Evolutionary conservation across 2,329 filamentous ascomycete species (phyloP).

Genomic region (Penicillium decumbens): DNA sequence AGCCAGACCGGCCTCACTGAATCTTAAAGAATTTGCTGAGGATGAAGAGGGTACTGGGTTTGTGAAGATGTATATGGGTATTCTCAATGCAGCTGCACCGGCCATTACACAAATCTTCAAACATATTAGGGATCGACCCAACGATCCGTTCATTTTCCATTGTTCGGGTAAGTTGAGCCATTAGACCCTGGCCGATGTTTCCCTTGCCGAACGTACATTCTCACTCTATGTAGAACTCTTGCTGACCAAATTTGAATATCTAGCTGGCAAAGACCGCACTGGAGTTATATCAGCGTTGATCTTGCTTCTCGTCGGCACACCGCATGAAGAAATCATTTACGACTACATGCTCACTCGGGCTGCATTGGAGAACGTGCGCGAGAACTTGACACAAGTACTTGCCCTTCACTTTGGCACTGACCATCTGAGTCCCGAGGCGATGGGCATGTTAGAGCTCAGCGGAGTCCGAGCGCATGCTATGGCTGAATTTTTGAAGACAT

Average conservation of each 20-base stretch:
- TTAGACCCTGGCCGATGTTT: no score
- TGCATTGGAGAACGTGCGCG: conserved; percentile 23
- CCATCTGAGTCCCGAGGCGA: conserved; percentile 19
- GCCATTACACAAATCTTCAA: conserved; percentile 57
- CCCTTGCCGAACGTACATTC: not conserved
- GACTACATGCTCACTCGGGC: conserved; percentile 55
- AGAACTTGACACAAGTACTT: conserved; percentile 18
- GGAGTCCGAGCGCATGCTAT: conserved; percentile 24
- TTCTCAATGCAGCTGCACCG: conserved; percentile 59
- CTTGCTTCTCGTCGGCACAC: conserved; percentile 58
- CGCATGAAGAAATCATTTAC: conserved; percentile 53
- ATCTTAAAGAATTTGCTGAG: conserved; percentile 35
- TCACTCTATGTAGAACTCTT: not conserved
- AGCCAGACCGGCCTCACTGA: conserved; percentile 45
- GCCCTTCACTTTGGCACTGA: conserved; percentile 15
- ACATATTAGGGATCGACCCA: conserved; percentile 50
- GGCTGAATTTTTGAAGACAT: conserved; percentile 22
- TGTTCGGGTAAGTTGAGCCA: conserved; percentile 45
- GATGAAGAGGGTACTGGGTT: conserved; percentile 60
- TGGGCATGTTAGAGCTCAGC: conserved; percentile 25
- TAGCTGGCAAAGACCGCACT: conserved; percentile 74
- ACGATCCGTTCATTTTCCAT: conserved; percentile 59
- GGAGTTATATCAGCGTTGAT: conserved; percentile 67
- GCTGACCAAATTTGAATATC: conserved; percentile 24
- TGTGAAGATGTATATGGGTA: conserved; percentile 62